Evolutionary conservation across 2,329 filamentous ascomycete species (phyloP).

Genomic region (Dactylonectria estremocensis): DNA sequence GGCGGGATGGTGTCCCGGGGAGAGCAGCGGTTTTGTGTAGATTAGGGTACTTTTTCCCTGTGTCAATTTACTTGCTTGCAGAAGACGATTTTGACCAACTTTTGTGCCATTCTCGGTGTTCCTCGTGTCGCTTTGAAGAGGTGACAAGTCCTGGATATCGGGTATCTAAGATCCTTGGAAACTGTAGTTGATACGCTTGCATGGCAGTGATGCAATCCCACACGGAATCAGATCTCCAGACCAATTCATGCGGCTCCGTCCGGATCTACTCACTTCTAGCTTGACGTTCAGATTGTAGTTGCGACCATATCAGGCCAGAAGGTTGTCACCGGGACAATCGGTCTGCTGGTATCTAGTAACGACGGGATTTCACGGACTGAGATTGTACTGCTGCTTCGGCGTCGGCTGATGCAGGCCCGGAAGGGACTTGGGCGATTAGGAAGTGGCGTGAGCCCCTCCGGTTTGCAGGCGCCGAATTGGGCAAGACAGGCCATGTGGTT

Average conservation of each 20-base stretch:
- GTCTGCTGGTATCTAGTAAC: neutral
- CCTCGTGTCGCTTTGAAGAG: neutral
- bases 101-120: constrained; percentile 12
- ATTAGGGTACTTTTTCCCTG: constrained; percentile 57
- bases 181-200: neutral
- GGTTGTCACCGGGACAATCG: neutral
- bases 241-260: constrained; percentile 7
- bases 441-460: constrained; percentile 24
- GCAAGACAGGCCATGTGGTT: constrained; percentile 16
- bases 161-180: neutral
- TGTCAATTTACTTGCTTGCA: constrained; percentile 55
- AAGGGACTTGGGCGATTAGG: neutral
- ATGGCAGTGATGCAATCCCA: neutral
- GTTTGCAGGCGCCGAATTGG: constrained; percentile 15
- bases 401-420: neutral
- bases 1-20: constrained; percentile 41
- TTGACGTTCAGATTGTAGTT: constrained; percentile 1
- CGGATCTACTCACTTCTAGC: constrained; percentile 1
- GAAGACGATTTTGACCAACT: constrained; percentile 46
- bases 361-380: neutral
- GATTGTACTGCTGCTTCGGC: neutral
- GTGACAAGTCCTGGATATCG: neutral
- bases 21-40: constrained; percentile 56
- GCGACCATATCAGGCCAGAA: neutral
- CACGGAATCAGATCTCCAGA: neutral